These are phyloP conservation scores for Epichloe baconii DNA, from an alignment of 2,329 filamentous ascomycete genomes.

Conservation along the genomic window DNA sequence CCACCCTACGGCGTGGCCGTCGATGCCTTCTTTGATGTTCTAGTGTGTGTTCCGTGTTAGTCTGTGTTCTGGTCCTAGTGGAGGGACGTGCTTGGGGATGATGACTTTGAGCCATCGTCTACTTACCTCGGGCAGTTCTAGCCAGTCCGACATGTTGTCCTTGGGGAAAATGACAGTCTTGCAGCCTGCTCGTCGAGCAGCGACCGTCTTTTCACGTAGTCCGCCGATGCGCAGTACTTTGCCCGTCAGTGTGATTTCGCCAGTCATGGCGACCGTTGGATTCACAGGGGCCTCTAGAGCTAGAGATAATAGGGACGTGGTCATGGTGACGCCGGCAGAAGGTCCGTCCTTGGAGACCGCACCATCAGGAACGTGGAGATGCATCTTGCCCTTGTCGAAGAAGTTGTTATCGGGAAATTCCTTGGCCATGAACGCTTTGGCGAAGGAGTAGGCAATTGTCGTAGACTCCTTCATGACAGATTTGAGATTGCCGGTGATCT, in stretches of 20 bases:
- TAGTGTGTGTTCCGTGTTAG: constrained; percentile 25
- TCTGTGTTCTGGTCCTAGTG: no score
- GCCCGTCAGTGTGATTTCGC: constrained; percentile 89
- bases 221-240: constrained; percentile 94
- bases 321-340: constrained; percentile 94
- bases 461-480: constrained; percentile 98
- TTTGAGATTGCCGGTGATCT: constrained; percentile 91
- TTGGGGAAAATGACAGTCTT: constrained; percentile 89
- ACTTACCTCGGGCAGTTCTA: constrained; percentile 89
- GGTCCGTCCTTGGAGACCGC: constrained; percentile 91
- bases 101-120: background rate
- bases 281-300: constrained; percentile 67
- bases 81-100: no score
- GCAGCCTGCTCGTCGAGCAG: constrained; percentile 80
- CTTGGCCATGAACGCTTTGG: constrained; percentile 76
- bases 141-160: constrained; percentile 94
- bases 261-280: constrained; percentile 92
- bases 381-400: constrained; percentile 89
- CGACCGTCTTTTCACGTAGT: constrained; percentile 91
- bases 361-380: constrained; percentile 92
- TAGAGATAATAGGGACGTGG: constrained; percentile 78
- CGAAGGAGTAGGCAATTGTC: constrained; percentile 87
- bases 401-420: constrained; percentile 84
- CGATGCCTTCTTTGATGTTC: constrained; percentile 96
- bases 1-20: constrained; percentile 85